A percentile compares a stretch with the other conserved stretches of the same genome.
Evolutionary conservation across 1,139 yeast species (phyloP).

Genomic region (Hyphopichia burtonii): DNA sequence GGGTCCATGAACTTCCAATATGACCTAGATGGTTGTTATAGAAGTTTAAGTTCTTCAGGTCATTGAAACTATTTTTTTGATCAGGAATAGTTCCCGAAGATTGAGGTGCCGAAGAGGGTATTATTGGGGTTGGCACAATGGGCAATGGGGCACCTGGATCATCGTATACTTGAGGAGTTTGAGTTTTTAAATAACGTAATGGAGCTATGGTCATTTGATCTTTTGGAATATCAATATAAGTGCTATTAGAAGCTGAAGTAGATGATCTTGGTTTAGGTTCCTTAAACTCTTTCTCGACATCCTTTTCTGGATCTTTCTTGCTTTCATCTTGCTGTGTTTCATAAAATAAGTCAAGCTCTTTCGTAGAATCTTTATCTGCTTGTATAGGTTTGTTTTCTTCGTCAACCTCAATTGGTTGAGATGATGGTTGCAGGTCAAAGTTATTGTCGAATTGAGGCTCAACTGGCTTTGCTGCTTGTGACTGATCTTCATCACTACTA

Average conservation of each 20-base stretch:
- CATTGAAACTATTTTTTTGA: too few species aligned
- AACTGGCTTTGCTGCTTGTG: background rate
- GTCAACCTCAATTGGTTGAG: too few species aligned
- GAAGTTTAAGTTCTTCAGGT: too few species aligned
- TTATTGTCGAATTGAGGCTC: background rate
- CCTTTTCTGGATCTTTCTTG: background rate
- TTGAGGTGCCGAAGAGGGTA: constrained; percentile 20
- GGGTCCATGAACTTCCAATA: background rate
- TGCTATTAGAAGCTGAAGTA: background rate
- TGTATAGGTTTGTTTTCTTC: too few species aligned
- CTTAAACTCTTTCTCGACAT: background rate
- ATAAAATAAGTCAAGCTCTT: background rate
- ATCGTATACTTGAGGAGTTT: constrained; percentile 54
- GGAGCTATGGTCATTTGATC: constrained; percentile 51
- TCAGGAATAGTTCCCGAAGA: background rate
- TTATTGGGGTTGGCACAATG: constrained; percentile 54
- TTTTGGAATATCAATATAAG: constrained; percentile 52
- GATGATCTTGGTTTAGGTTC: background rate
- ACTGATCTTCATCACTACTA: constrained; percentile 22
- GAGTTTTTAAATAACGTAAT: constrained; percentile 12
- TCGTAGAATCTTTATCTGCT: too few species aligned
- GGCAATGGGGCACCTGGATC: constrained; percentile 88
- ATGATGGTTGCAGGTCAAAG: background rate
- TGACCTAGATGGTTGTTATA: background rate
- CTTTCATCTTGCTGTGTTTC: background rate